phyloP scores from a whole-genome alignment of 2,329 filamentous ascomycete species.

The Colletotrichum sojae region DNA sequence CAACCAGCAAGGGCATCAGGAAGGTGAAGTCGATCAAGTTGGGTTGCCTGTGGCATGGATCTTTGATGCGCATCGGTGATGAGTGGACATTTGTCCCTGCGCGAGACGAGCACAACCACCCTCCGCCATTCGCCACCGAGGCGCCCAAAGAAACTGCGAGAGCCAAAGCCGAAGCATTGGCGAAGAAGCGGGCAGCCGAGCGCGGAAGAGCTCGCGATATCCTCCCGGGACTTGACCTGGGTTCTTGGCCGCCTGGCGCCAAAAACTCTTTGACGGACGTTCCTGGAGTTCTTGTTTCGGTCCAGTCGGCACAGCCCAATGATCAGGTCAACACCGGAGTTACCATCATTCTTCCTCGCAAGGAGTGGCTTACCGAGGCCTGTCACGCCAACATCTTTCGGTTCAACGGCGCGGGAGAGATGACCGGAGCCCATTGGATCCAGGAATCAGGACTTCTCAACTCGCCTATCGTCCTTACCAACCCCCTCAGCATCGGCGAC shows the following conservation, averaged over 20 bases:
- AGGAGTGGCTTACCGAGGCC: constrained; percentile 59
- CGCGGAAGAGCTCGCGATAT: constrained; percentile 58
- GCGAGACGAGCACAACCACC: too few species aligned
- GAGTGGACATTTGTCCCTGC: neutral
- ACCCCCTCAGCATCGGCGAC: constrained; percentile 69
- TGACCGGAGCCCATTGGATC: constrained; percentile 74
- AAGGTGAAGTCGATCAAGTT: too few species aligned
- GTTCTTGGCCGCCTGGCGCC: constrained; percentile 59
- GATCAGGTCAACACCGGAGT: constrained; percentile 63
- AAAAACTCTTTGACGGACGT: constrained; percentile 68
- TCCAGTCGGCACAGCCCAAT: constrained; percentile 57
- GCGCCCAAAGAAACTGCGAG: too few species aligned
- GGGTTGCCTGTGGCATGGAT: neutral
- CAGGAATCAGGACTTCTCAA: constrained; percentile 72
- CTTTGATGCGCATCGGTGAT: neutral
- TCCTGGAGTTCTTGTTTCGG: constrained; percentile 62
- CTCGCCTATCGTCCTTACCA: constrained; percentile 73
- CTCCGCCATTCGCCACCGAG: too few species aligned
- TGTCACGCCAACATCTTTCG: constrained; percentile 68
- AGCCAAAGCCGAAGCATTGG: too few species aligned
- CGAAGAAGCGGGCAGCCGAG: too few species aligned
- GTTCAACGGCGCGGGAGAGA: constrained; percentile 75
- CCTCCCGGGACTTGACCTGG: constrained; percentile 60
- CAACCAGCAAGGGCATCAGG: too few species aligned
- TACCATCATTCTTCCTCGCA: constrained; percentile 63